Evolutionary conservation across 768 basidiomycete species (phyloP).

Genomic region (Auriscalpium microsporum): DNA sequence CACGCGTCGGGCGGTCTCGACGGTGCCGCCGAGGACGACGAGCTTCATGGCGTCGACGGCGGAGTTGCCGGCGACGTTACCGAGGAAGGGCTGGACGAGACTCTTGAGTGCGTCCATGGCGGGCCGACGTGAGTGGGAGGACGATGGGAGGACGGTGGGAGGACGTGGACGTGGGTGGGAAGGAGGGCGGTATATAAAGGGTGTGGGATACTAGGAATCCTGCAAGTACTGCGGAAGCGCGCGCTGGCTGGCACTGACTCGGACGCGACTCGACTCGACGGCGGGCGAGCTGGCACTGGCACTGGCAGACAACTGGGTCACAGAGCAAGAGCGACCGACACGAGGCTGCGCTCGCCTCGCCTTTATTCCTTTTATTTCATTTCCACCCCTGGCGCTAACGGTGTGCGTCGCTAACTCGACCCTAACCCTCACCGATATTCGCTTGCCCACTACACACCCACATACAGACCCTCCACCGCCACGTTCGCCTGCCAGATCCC

Average conservation of each 20-base stretch:
- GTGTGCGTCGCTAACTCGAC: not conserved
- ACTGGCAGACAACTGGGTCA: not conserved
- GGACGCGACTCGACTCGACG: constrained; percentile 3
- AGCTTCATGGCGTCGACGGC: constrained; percentile 87
- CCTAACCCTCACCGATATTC: not conserved
- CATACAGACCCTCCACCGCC: constrained; percentile 62
- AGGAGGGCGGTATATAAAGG: not conserved
- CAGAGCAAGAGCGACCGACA: not conserved
- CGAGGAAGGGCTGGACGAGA: constrained; percentile 15
- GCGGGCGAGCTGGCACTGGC: not conserved
- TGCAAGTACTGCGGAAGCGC: constrained; percentile 6
- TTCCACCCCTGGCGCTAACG: constrained; percentile 7
- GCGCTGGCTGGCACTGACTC: not conserved
- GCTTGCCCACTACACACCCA: constrained; percentile 16
- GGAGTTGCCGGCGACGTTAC: constrained; percentile 28
- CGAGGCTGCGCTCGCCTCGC: constrained; percentile 1
- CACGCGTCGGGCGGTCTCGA: constrained; percentile 76
- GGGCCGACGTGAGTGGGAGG: not conserved
- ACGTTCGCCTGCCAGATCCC: constrained; percentile 82
- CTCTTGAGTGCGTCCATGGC: constrained; percentile 17
- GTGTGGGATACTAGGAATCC: constrained; percentile 10
- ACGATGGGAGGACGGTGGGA: not conserved
- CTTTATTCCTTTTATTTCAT: constrained; percentile 1
- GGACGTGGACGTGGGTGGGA: not conserved
- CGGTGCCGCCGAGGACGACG: constrained; percentile 81